Base-by-base conservation (phyloP, 2,329 filamentous ascomycete genomes). In the Bipolaris victoriae region DNA sequence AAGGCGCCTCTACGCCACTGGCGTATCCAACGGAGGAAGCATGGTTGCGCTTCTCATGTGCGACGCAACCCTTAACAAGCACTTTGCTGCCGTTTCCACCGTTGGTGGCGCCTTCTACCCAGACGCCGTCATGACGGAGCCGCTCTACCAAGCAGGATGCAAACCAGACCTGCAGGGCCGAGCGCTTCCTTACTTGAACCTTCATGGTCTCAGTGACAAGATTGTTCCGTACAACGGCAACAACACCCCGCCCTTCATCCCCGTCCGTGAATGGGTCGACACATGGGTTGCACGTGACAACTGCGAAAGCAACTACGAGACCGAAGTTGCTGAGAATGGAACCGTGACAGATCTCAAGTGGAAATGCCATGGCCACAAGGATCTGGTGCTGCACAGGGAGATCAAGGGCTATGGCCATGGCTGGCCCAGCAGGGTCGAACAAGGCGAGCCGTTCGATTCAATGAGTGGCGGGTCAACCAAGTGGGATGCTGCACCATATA, bases 21-120 rank as follows among this genome's bases (percentile, higher is more conserved):
- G 80, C 52, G 81, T 85, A 56, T 84, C 77, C 65, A 84, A 86
- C 40, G 84, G 83, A 5, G 84, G 81, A 4, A 83, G 79, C 6
- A 78, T 82, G 29, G 76, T 81, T 26, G 79, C 79, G 3, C 78
- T 79, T 15, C 66, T 76, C 1, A 80, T 82, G 16, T 84, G 81
- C 64, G 70, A 78, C 24, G 68, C 77, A 4, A 67, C 68, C 5
- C 66, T 77, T 3, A 78, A 77, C 20, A 59, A 44, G 20, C 62
- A 65, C 1, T 79, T 84, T 53, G 81, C 82, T 3, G 81, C 81
- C 0, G 83, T 83, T 57, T 80, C 79, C 1, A 73, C 76, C 7
- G 77, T 78, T 5, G 75, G 78, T 1, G 80, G 77, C 3, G 81
- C 79, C 1, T 79, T 75, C 39, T 83, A 83, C 63, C 59, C 63